Evolutionary conservation across 208 protist genomes (phyloP).

Genomic region (Leishmania tarentolae): DNA sequence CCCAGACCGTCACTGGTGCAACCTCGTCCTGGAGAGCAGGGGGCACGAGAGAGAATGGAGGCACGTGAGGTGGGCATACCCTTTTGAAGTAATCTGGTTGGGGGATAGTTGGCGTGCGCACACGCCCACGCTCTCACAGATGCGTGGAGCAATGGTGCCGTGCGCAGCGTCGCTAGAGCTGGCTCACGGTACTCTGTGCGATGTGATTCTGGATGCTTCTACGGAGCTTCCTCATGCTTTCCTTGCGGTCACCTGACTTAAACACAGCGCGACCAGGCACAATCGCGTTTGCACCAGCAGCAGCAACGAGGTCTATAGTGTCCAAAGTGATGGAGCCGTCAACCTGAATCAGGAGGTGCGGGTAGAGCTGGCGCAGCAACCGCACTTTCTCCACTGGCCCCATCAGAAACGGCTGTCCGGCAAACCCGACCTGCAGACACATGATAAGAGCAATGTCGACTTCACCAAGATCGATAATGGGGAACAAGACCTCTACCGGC

Average conservation of each 20-base stretch:
- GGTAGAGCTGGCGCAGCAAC: conserved; percentile 75
- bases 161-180: conserved; percentile 1
- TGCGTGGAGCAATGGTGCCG: neutral
- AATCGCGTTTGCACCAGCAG: conserved; percentile 97
- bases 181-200: conserved; percentile 17
- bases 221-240: conserved; percentile 44
- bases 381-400: conserved; percentile 96
- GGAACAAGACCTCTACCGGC: conserved; percentile 36
- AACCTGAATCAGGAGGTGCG: conserved; percentile 96
- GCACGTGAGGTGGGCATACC: neutral
- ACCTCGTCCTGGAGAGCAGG: neutral
- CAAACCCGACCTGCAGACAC: conserved; percentile 99
- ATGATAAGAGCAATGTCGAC: conserved; percentile 98
- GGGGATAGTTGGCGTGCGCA: neutral
- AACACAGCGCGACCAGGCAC: conserved; percentile 97
- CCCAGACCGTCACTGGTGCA: neutral
- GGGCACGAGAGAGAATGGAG: neutral
- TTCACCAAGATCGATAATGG: conserved; percentile 75
- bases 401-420: conserved; percentile 98
- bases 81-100: neutral
- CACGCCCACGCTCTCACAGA: neutral
- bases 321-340: conserved; percentile 96
- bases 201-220: conserved; percentile 35
- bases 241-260: conserved; percentile 54
- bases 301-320: conserved; percentile 92